Percentiles rank a stretch among this genome's conserved stretches.
These are phyloP conservation scores for Porcisia deanei DNA, from an alignment of 208 protist genomes.

Conservation along the genomic window DNA sequence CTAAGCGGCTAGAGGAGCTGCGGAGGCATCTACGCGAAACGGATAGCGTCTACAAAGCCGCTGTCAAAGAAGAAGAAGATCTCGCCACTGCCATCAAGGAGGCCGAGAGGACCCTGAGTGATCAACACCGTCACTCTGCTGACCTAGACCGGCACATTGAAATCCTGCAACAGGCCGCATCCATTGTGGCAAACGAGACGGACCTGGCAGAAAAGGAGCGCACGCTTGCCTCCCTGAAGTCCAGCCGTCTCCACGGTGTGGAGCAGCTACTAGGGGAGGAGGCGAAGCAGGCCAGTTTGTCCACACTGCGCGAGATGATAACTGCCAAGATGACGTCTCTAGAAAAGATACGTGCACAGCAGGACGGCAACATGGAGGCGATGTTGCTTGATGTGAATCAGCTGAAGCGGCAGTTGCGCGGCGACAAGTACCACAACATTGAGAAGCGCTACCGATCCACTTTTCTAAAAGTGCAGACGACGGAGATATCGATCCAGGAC, in stretches of 20 bases:
- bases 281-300: conserved; percentile 42
- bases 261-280: conserved; percentile 59
- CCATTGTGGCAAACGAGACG: conserved; percentile 51
- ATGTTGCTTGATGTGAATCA: conserved; percentile 66
- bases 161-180: conserved; percentile 34
- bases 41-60: conserved; percentile 16
- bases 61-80: conserved; percentile 29
- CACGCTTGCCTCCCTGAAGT: conserved; percentile 47
- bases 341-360: conserved; percentile 63
- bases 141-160: conserved; percentile 55
- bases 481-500: conserved; percentile 86
- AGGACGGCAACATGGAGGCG: conserved; percentile 82
- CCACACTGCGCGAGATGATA: conserved; percentile 68
- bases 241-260: conserved; percentile 35
- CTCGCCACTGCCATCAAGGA: conserved; percentile 36
- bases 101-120: conserved; percentile 38
- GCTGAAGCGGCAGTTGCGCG: conserved; percentile 57
- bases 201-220: conserved; percentile 44
- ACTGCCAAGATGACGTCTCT: conserved; percentile 62
- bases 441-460: conserved; percentile 89
- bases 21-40: conserved; percentile 32
- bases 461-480: conserved; percentile 89
- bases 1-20: conserved; percentile 25
- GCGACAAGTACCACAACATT: conserved; percentile 83
- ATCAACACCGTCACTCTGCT: conserved; percentile 38